These are phyloP conservation scores for Datisca glomerata DNA, from an alignment of 306 rosid species.

Conservation along the genomic window DNA sequence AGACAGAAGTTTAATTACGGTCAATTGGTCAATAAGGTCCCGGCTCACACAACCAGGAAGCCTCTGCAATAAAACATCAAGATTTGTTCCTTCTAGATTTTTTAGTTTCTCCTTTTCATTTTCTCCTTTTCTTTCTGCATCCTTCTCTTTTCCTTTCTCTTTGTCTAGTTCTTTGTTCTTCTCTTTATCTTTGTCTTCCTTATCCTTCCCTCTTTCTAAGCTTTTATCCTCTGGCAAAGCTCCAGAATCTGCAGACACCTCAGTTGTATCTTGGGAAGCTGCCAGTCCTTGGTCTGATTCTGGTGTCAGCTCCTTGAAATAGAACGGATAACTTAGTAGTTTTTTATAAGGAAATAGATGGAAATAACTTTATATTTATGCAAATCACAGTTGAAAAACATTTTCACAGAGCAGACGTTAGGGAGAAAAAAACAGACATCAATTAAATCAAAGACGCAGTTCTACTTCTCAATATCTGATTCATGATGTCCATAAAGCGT, in stretches of 20 bases:
- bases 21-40: slow-evolving; percentile 93
- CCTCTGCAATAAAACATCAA: slow-evolving; percentile 95
- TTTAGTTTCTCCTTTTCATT: slow-evolving; percentile 85
- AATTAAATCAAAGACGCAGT: too few relatives aligned
- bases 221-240: slow-evolving; percentile 50
- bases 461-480: too few relatives aligned
- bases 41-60: slow-evolving; percentile 99
- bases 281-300: slow-evolving; percentile 70
- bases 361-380: too few relatives aligned
- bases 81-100: slow-evolving; percentile 77
- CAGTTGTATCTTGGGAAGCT: slow-evolving; percentile 39
- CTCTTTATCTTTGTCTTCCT: slow-evolving; percentile 70
- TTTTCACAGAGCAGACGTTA: too few relatives aligned
- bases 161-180: slow-evolving; percentile 64
- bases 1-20: slow-evolving; percentile 43
- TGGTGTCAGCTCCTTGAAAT: slow-evolving; percentile 40
- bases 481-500: too few relatives aligned
- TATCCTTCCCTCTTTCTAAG: slow-evolving; percentile 54
- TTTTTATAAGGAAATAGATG: too few relatives aligned
- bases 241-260: slow-evolving; percentile 40
- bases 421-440: too few relatives aligned
- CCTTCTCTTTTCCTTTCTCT: slow-evolving; percentile 65
- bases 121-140: slow-evolving; percentile 62
- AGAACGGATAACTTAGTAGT: too few relatives aligned
- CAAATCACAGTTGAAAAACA: too few relatives aligned